Evolutionary conservation across 2,329 filamentous ascomycete genomes (phyloP), one percentile per base, ranked within the genome.

Genomic region (Microthyrium microscopicum): DNA sequence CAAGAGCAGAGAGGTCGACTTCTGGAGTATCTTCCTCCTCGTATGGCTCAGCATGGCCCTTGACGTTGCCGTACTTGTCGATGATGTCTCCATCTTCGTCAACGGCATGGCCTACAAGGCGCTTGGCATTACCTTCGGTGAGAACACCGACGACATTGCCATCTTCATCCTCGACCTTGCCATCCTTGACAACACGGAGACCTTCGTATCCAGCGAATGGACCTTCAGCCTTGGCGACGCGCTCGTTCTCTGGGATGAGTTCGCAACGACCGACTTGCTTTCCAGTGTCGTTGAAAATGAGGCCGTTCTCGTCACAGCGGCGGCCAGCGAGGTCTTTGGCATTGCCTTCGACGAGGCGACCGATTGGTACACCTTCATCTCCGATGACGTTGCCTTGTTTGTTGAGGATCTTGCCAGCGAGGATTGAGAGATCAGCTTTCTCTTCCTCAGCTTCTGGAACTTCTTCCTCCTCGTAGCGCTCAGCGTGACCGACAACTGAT

Each of bases 11-110:
- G n/a, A 73, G 55, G 42, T 74, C 69, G 6, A 57, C 61, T 42
- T 60, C 58, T 30, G 45, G 50, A 36, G 49, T 54, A 26, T 68
- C 67, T 36, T 55, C 55, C 39, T 61, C 56, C 39, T 66, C 58
- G 34, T 61, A 70, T 4, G 64, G 66, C 46, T 70, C 66, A n/a
- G 62, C 66, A 37, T 66, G 65, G 20, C 67, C 67, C 52, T 69
- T 69, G 42, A 67, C 60, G 39, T 68, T 70, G 37, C 68, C 72
- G 47, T 82, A 84, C 51, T 73, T 74, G 60, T 89, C 82, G 36
- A 79, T 63, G 20, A 91, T 73, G 37, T 89, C 81, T 24, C 82
- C 82, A 41, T 91, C 81, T 40, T 82, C 75, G 37, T 89, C 82
- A 13, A 89, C 81, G 6, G 62, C 47, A 29, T 80, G 76, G 12